Evolutionary conservation across 805 yeast genomes (phyloP).

Genomic region (Wickerhamiella shivajii): DNA sequence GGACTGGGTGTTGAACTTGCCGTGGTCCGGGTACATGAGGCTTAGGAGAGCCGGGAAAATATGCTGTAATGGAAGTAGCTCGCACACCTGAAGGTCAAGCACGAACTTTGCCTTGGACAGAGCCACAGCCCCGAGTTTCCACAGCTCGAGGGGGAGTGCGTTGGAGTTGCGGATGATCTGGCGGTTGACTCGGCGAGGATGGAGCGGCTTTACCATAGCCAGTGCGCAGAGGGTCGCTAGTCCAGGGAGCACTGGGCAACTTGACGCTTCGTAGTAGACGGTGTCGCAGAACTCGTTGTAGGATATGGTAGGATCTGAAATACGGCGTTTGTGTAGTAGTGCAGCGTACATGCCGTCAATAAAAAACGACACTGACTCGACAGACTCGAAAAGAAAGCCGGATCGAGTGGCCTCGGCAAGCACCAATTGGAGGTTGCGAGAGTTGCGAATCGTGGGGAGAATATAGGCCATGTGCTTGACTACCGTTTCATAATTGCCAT

Average conservation of each 20-base stretch:
- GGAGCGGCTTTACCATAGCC: constrained; percentile 1
- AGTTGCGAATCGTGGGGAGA: constrained; percentile 15
- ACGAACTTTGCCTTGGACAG: constrained; percentile 14
- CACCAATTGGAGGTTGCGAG: constrained; percentile 13
- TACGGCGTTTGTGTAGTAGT: constrained; percentile 10
- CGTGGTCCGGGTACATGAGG: constrained; percentile 6
- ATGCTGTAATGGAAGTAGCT: constrained; percentile 5
- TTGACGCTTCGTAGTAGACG: background rate
- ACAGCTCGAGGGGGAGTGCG: background rate
- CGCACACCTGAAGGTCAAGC: constrained; percentile 1
- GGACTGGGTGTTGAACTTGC: background rate
- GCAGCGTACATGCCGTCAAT: constrained; percentile 15
- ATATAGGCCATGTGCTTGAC: constrained; percentile 9
- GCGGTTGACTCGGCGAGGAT: background rate
- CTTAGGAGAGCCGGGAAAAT: constrained; percentile 2
- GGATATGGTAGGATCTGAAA: constrained; percentile 15
- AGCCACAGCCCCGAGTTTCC: constrained; percentile 9
- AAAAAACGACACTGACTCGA: constrained; percentile 1
- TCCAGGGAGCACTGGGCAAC: constrained; percentile 2
- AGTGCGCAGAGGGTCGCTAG: background rate
- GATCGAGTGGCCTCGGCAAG: constrained; percentile 12
- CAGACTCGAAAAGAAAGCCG: constrained; percentile 2
- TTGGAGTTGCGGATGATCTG: constrained; percentile 1
- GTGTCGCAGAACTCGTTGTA: constrained; percentile 8
- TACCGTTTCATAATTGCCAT: background rate